Percentiles rank a stretch among this genome's conserved stretches.
phyloP scores from a whole-genome alignment of 2,329 filamentous ascomycete genomes.

The Alternaria sp. region DNA sequence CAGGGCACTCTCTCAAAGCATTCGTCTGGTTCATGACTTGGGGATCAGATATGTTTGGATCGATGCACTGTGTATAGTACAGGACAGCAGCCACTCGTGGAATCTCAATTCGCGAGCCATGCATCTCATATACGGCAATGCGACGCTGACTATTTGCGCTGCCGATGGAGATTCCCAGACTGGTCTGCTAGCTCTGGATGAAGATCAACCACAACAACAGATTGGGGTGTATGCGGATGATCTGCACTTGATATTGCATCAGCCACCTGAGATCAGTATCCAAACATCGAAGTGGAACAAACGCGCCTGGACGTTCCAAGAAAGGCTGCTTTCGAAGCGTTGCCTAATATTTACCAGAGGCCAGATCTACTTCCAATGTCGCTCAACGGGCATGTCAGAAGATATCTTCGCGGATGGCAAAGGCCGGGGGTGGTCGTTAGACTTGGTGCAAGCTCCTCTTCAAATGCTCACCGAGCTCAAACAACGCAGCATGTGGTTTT shows the following conservation, averaged over 20 bases:
- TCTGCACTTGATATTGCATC: neutral
- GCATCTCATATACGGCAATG: neutral
- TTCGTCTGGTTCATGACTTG: neutral
- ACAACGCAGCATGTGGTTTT: neutral
- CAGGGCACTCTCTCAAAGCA: neutral
- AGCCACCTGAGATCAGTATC: neutral
- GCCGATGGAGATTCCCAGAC: neutral
- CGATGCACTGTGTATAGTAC: neutral
- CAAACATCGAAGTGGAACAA: neutral
- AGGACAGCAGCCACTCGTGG: neutral
- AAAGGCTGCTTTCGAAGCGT: neutral
- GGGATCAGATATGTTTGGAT: neutral
- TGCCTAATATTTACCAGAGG: neutral
- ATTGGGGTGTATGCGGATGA: neutral
- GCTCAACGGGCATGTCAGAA: neutral
- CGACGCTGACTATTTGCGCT: neutral
- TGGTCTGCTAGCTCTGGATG: neutral
- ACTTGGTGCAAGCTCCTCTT: neutral
- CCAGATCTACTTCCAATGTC: neutral
- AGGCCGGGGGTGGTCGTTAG: neutral
- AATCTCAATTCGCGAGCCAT: neutral
- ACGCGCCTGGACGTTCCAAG: neutral
- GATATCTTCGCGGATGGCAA: neutral
- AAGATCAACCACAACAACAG: neutral
- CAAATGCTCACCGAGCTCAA: neutral